A percentile compares a stretch with the other conserved stretches of the same genome.
These are phyloP conservation scores for Trypanosoma scelopori DNA, from an alignment of 208 protist species.

Conservation along the genomic window DNA sequence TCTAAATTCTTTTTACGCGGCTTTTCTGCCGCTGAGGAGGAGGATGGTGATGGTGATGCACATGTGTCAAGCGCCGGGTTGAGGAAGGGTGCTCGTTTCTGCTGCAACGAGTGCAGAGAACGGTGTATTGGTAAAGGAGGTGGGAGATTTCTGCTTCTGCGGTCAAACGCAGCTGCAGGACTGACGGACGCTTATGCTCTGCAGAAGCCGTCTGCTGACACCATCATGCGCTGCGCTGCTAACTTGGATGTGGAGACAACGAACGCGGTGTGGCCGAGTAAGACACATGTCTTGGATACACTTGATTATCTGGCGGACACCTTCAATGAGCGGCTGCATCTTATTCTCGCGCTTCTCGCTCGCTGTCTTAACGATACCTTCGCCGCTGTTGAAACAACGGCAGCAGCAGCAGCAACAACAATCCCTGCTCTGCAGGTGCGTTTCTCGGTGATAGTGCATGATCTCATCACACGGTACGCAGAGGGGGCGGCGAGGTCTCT, in stretches of 20 bases:
- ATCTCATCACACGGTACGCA: constrained; percentile 32
- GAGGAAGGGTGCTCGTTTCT: constrained; percentile 1
- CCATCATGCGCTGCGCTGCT: constrained; percentile 13
- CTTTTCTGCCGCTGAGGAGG: neutral
- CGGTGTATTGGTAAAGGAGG: constrained; percentile 7
- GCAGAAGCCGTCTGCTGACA: constrained; percentile 14
- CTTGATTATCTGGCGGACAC: constrained; percentile 34
- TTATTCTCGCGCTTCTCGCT: constrained; percentile 41
- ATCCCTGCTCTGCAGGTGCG: neutral
- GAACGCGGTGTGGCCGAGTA: constrained; percentile 30
- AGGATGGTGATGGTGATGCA: neutral
- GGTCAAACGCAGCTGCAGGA: neutral
- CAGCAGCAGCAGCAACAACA: neutral
- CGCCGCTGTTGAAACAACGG: neutral
- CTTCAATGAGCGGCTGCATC: constrained; percentile 50
- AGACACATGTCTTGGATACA: constrained; percentile 28
- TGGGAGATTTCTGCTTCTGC: constrained; percentile 10
- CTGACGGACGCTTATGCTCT: neutral
- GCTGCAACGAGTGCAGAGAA: constrained; percentile 13
- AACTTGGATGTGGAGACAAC: constrained; percentile 13
- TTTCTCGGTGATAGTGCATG: constrained; percentile 27
- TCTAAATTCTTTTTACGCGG: constrained; percentile 3
- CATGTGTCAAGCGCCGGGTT: neutral
- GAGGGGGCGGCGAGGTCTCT: constrained; percentile 41
- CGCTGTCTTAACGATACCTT: constrained; percentile 27